These are phyloP conservation scores for Hyphodiscus sp. DNA, from an alignment of 2,329 filamentous ascomycete species.

Conservation along the genomic window DNA sequence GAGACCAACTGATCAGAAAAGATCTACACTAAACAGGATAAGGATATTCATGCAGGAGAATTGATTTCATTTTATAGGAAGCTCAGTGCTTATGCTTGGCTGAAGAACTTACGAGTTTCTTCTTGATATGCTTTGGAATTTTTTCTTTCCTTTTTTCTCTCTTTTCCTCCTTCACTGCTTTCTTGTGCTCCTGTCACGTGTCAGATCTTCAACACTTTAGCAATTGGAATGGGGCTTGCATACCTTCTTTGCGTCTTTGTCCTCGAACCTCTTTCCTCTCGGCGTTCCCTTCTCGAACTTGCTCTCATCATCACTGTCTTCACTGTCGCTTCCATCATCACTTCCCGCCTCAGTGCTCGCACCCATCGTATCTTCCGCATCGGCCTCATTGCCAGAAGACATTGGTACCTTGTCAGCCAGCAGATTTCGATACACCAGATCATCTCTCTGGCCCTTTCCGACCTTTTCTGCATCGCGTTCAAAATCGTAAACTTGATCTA, in stretches of 20 bases:
- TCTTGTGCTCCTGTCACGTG: constrained; percentile 60
- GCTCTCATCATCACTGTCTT: constrained; percentile 42
- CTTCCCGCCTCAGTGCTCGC: constrained; percentile 34
- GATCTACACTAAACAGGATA: neutral
- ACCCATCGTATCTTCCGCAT: constrained; percentile 34
- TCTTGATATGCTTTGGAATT: constrained; percentile 95
- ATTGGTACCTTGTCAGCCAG: constrained; percentile 60
- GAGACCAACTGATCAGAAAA: neutral
- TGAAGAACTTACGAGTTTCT: constrained; percentile 62
- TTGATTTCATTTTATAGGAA: constrained; percentile 9
- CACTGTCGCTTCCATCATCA: constrained; percentile 35
- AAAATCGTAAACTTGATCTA: constrained; percentile 94
- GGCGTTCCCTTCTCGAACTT: constrained; percentile 61
- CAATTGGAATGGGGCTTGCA: constrained; percentile 20
- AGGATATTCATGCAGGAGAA: neutral
- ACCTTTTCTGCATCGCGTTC: constrained; percentile 83
- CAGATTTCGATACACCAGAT: constrained; percentile 80
- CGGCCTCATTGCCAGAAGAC: constrained; percentile 34
- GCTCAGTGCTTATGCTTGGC: constrained; percentile 29
- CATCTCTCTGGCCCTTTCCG: constrained; percentile 62
- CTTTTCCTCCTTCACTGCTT: constrained; percentile 90
- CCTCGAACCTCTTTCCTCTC: constrained; percentile 77
- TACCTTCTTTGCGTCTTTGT: constrained; percentile 83
- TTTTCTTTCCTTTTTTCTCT: constrained; percentile 89
- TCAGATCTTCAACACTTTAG: constrained; percentile 3